Evolutionary conservation across 2,329 filamentous ascomycete species (phyloP).

Genomic region (Clarireedia hainanense): DNA sequence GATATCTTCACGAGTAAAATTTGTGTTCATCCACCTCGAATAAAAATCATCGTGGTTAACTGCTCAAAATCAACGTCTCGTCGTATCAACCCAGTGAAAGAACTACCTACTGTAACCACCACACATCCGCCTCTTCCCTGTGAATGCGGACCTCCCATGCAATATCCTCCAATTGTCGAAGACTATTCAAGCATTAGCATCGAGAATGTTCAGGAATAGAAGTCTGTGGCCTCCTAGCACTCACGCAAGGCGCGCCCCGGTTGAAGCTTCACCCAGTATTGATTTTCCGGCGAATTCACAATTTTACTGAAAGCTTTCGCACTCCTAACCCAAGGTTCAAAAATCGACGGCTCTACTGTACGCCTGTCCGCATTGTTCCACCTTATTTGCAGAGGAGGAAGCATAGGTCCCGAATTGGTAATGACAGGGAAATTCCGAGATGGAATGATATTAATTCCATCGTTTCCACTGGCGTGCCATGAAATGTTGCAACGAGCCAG

Average conservation of each 20-base stretch:
- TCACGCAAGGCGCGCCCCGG: slow-evolving; percentile 72
- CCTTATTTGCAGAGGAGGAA: slow-evolving; percentile 50
- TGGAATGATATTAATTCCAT: slow-evolving; percentile 73
- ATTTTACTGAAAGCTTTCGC: slow-evolving; percentile 68
- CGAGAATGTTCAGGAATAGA: background rate
- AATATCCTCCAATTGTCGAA: slow-evolving; percentile 96
- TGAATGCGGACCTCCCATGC: slow-evolving; percentile 78
- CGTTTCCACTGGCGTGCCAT: slow-evolving; percentile 81
- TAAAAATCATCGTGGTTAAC: slow-evolving; percentile 76
- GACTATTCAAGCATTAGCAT: slow-evolving; percentile 40
- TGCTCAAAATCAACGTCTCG: slow-evolving; percentile 28
- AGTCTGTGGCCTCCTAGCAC: slow-evolving; percentile 26
- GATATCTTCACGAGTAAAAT: slow-evolving; percentile 37
- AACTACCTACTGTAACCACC: slow-evolving; percentile 73
- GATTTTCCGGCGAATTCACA: slow-evolving; percentile 53
- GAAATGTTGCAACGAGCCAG: slow-evolving; percentile 53
- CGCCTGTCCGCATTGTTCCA: slow-evolving; percentile 95
- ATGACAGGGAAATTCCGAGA: slow-evolving; percentile 65
- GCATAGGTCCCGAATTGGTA: background rate
- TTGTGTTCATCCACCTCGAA: slow-evolving; percentile 67
- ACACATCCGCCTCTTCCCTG: slow-evolving; percentile 78
- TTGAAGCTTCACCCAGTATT: slow-evolving; percentile 74
- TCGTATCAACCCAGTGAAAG: background rate
- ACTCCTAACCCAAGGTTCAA: slow-evolving; percentile 64
- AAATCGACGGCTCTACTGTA: slow-evolving; percentile 31